These are phyloP conservation scores for Pilasporangium apinafurcum DNA, from an alignment of 352 stramenopile genomes.

Conservation along the genomic window DNA sequence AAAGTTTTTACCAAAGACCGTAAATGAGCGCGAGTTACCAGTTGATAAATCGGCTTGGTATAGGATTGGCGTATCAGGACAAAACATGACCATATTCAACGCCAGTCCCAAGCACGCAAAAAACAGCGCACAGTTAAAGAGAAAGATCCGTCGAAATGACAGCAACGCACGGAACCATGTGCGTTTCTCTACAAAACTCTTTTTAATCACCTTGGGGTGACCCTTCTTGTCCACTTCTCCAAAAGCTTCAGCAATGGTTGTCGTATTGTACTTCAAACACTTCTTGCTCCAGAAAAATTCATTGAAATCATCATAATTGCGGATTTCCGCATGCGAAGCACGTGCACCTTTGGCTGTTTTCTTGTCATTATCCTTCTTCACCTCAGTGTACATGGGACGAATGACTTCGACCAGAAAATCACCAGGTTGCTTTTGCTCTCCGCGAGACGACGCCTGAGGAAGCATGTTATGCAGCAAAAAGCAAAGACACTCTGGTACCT, in stretches of 20 bases:
- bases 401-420: constrained; percentile 72
- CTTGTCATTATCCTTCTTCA: constrained; percentile 87
- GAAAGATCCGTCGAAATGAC: constrained; percentile 81
- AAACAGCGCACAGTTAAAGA: constrained; percentile 76
- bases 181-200: constrained; percentile 78
- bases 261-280: constrained; percentile 71
- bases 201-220: constrained; percentile 73
- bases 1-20: constrained; percentile 58
- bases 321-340: constrained; percentile 65
- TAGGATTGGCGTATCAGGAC: constrained; percentile 69
- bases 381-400: constrained; percentile 70
- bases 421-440: constrained; percentile 52
- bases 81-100: constrained; percentile 75
- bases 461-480: constrained; percentile 79
- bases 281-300: constrained; percentile 89
- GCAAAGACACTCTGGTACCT: constrained; percentile 72
- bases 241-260: constrained; percentile 64
- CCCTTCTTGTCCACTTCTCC: constrained; percentile 77
- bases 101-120: constrained; percentile 53
- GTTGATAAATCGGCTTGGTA: constrained; percentile 54
- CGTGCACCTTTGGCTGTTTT: constrained; percentile 76
- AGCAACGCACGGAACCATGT: constrained; percentile 70
- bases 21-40: constrained; percentile 34
- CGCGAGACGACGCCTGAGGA: constrained; percentile 51
- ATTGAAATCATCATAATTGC: constrained; percentile 88